These are phyloP conservation scores for Vararia minispora DNA, from an alignment of 768 basidiomycete genomes.

Conservation along the genomic window DNA sequence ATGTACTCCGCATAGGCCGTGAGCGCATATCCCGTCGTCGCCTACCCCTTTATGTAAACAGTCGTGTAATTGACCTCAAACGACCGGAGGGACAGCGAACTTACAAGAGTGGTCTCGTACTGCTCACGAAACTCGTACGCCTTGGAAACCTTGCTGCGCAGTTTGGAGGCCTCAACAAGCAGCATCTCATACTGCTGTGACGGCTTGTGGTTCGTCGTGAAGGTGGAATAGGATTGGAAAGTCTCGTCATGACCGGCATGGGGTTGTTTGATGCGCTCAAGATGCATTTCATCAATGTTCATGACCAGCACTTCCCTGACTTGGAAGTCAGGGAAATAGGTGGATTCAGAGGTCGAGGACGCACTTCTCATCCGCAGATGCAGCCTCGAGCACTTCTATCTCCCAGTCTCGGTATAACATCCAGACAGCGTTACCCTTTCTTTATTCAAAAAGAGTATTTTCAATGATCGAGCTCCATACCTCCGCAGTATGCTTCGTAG, in stretches of 20 bases:
- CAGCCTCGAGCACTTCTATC: constrained; percentile 44
- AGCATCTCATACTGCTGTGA: constrained; percentile 66
- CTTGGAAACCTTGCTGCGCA: constrained; percentile 47
- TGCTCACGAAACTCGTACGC: constrained; percentile 53
- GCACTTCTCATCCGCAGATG: constrained; percentile 36
- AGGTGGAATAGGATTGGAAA: constrained; percentile 76
- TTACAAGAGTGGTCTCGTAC: constrained; percentile 50
- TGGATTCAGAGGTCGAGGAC: constrained; percentile 1
- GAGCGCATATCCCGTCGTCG: constrained; percentile 27
- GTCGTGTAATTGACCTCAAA: constrained; percentile 17
- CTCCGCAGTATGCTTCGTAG: constrained; percentile 50
- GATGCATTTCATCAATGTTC: constrained; percentile 43
- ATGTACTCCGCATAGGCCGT: constrained; percentile 56
- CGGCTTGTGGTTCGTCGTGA: constrained; percentile 71
- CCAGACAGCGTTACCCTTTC: no score
- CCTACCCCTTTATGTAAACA: constrained; percentile 12
- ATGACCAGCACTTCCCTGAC: constrained; percentile 33
- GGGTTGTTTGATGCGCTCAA: constrained; percentile 63
- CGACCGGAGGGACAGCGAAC: constrained; percentile 11
- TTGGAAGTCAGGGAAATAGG: not conserved
- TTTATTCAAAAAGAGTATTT: no score
- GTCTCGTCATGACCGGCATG: constrained; percentile 82
- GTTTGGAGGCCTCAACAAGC: constrained; percentile 69
- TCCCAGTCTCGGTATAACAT: constrained; percentile 77
- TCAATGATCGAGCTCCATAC: no score